Evolutionary conservation across 345 rosid genomes (phyloP).

Genomic region (Populus simonii): DNA sequence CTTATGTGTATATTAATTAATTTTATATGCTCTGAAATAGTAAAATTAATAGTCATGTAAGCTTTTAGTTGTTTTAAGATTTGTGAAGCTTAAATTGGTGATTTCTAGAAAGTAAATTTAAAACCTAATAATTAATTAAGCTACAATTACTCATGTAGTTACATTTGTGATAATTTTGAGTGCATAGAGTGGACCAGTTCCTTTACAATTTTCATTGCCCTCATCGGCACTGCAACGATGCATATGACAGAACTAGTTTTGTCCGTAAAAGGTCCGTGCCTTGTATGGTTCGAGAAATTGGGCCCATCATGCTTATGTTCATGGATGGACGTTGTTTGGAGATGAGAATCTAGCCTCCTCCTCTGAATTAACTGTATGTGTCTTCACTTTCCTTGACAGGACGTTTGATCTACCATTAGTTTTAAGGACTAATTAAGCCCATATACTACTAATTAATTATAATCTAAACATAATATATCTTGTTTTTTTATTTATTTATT

Average conservation of each 20-base stretch:
- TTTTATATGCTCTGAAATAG: too few species aligned
- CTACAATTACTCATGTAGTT: too few species aligned
- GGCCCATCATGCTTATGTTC: not conserved
- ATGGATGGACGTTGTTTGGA: not conserved
- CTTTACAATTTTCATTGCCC: not conserved
- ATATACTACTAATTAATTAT: too few species aligned
- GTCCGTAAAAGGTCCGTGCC: not conserved
- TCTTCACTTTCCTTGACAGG: not conserved
- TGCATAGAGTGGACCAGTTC: too few species aligned
- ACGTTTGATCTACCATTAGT: not conserved
- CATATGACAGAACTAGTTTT: not conserved
- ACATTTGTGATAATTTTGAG: not conserved
- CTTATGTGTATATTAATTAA: too few species aligned
- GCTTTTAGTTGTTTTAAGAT: too few species aligned
- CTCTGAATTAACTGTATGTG: not conserved
- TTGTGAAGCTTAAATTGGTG: too few species aligned
- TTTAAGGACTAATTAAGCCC: not conserved
- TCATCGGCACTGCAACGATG: not conserved
- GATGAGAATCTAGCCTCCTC: not conserved
- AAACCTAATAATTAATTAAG: too few species aligned
- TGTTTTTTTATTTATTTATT: not conserved
- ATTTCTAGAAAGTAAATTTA: not conserved
- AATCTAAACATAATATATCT: too few species aligned
- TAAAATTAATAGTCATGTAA: too few species aligned
- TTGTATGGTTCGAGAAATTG: not conserved